A percentile compares a stretch with the other conserved stretches of the same genome.
phyloP scores from a whole-genome alignment of 345 rosid species.

The Pugionium dolabratum region DNA sequence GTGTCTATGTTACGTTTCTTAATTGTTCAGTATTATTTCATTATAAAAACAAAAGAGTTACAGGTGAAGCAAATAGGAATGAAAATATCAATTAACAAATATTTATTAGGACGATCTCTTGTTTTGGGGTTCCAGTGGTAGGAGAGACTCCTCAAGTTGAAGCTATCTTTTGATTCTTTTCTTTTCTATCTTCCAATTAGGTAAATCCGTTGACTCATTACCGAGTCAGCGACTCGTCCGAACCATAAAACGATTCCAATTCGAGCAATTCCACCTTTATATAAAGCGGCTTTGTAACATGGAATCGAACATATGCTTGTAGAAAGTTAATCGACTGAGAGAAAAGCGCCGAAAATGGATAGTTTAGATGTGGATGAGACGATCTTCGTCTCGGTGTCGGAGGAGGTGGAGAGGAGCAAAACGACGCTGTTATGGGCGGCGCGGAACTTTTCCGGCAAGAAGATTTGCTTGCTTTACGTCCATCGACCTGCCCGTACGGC shows the following conservation, averaged over 20 bases:
- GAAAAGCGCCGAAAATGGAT: constrained; percentile 43
- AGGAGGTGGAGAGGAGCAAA: constrained; percentile 59
- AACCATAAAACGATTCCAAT: constrained; percentile 35
- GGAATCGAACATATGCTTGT: constrained; percentile 6
- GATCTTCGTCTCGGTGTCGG: constrained; percentile 79
- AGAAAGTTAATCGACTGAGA: constrained; percentile 10
- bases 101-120: constrained; percentile 6
- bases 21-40: background rate
- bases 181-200: constrained; percentile 10
- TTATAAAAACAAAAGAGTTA: background rate
- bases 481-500: constrained; percentile 51
- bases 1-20: constrained; percentile 9
- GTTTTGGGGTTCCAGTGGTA: constrained; percentile 8
- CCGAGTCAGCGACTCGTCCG: constrained; percentile 40
- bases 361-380: constrained; percentile 55
- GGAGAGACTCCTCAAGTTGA: constrained; percentile 22
- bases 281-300: constrained; percentile 26
- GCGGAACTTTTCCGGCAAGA: constrained; percentile 61
- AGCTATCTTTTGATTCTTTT: background rate
- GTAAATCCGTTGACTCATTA: constrained; percentile 40
- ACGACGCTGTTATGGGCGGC: constrained; percentile 67
- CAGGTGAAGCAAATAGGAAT: constrained; percentile 21
- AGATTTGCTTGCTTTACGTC: constrained; percentile 76
- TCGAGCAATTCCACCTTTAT: constrained; percentile 32
- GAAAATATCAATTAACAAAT: background rate